A percentile compares a stretch with the other conserved stretches of the same genome.
Evolutionary conservation across 179 eudicot genomes (phyloP).

Genomic region (Kewa caespitosa): DNA sequence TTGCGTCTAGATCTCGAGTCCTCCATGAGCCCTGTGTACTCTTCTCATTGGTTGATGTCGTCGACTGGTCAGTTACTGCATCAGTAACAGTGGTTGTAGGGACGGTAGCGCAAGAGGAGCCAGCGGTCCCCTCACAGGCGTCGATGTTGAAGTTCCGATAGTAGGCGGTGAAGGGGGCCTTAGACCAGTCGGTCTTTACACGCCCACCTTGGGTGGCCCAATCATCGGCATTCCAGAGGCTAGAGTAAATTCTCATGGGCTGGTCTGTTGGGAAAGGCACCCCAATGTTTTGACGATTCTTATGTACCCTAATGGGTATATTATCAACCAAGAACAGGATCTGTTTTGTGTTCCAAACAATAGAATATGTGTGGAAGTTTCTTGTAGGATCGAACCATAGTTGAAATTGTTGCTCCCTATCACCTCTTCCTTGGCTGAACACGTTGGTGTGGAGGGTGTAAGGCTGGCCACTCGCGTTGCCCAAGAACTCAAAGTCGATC

Average conservation of each 20-base stretch:
- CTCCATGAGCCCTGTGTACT: too few relatives aligned
- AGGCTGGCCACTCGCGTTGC: conserved; percentile 34
- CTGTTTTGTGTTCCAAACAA: conserved; percentile 33
- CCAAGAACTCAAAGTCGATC: conserved; percentile 37
- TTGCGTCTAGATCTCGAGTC: too few relatives aligned
- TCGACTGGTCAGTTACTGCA: conserved; percentile 33
- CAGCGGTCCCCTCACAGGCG: conserved; percentile 31
- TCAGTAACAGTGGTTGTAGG: conserved; percentile 4
- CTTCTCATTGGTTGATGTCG: conserved; percentile 23
- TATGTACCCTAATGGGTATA: conserved; percentile 33
- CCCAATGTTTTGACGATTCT: conserved; percentile 27
- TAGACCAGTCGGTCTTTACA: conserved; percentile 38
- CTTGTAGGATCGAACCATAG: conserved; percentile 36
- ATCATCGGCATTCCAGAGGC: conserved; percentile 40
- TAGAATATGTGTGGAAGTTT: conserved; percentile 32
- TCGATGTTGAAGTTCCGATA: conserved; percentile 32
- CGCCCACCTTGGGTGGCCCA: conserved; percentile 44
- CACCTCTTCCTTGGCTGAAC: conserved; percentile 36
- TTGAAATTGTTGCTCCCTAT: conserved; percentile 35
- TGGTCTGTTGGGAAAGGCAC: conserved; percentile 33
- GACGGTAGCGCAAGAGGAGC: conserved; percentile 27
- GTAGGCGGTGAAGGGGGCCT: conserved; percentile 38
- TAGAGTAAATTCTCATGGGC: conserved; percentile 34
- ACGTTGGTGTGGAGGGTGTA: conserved; percentile 40
- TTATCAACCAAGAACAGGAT: conserved; percentile 32